Percentiles rank a stretch among this genome's conserved stretches.
phyloP scores from a whole-genome alignment of 768 basidiomycete species.

The Thelephora ganbajun region DNA sequence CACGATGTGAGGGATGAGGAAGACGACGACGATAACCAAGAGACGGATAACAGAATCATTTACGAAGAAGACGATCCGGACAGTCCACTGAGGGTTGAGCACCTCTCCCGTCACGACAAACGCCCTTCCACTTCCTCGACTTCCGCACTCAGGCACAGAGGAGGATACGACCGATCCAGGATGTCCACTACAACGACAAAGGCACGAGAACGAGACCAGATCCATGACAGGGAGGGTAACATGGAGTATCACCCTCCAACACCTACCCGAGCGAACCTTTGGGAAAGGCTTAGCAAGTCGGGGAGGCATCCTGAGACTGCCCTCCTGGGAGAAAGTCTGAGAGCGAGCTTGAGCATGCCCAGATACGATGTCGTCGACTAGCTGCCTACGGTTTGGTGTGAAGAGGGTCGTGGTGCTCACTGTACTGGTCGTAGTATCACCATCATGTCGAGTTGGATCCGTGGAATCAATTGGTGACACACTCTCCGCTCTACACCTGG shows the following conservation, averaged over 20 bases:
- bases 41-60: background rate
- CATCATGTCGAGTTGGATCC: too few relatives aligned
- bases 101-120: background rate
- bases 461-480: too few relatives aligned
- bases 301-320: background rate
- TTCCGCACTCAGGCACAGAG: too few relatives aligned
- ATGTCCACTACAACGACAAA: background rate
- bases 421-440: too few relatives aligned
- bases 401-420: too few relatives aligned
- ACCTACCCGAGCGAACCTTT: background rate
- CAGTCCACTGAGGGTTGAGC: background rate
- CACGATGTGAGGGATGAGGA: background rate
- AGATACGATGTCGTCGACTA: background rate
- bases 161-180: background rate
- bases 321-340: background rate
- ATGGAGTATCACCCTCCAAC: background rate
- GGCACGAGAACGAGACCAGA: background rate
- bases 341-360: background rate
- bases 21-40: background rate
- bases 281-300: background rate
- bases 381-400: too few relatives aligned
- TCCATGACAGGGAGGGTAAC: background rate
- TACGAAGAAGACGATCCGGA: background rate
- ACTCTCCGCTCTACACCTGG: too few relatives aligned
- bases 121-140: background rate